phyloP scores from a whole-genome alignment of 257 asterid species.

The Catharanthus roseus region DNA sequence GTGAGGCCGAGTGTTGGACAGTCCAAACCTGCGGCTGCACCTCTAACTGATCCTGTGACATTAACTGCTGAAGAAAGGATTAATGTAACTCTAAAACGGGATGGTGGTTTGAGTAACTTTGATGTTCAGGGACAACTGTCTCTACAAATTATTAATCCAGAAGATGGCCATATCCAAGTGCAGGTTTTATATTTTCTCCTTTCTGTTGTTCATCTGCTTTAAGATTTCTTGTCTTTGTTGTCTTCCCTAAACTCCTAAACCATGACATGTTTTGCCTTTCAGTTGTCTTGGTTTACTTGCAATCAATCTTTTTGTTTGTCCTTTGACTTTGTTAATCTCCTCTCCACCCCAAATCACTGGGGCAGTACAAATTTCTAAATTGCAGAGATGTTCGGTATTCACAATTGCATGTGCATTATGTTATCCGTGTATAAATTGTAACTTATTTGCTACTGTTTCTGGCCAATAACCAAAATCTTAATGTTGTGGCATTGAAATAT shows the following conservation, averaged over 20 bases:
- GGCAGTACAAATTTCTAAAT: neutral
- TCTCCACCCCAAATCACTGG: neutral
- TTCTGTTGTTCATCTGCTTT: neutral
- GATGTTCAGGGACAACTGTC: conserved; percentile 83
- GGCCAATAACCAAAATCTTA: neutral
- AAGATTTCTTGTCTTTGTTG: neutral
- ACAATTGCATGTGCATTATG: neutral
- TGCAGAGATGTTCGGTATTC: neutral
- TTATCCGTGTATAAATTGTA: too few species aligned
- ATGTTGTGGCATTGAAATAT: neutral
- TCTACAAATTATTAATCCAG: conserved; percentile 78
- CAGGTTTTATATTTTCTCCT: conserved; percentile 48
- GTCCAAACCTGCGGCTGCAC: conserved; percentile 59
- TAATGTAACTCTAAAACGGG: conserved; percentile 61
- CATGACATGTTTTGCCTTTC: neutral
- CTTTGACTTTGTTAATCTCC: too few species aligned
- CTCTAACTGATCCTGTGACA: conserved; percentile 83
- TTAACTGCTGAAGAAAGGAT: conserved; percentile 81
- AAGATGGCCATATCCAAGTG: conserved; percentile 85
- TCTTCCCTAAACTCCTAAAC: neutral
- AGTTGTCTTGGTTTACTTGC: too few species aligned
- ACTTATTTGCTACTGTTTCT: too few species aligned
- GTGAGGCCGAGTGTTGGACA: conserved; percentile 73
- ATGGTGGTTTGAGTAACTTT: conserved; percentile 81
- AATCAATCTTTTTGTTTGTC: too few species aligned